Conservation (phyloP, 306 rosid species). For the Cyamopsis tetragonoloba region DNA sequence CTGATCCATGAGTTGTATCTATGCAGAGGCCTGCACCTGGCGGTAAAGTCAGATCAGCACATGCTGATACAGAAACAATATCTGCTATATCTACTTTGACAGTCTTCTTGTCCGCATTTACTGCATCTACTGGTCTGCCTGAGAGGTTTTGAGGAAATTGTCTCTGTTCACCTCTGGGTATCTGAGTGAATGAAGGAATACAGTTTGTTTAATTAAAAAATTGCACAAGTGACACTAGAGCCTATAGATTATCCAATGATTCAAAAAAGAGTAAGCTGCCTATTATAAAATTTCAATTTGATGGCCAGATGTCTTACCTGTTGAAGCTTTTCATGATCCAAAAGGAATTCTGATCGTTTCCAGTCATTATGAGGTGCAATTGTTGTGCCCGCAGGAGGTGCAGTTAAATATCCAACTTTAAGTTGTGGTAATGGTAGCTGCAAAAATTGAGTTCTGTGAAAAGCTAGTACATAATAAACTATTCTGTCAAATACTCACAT, state of each 20-base stretch:
- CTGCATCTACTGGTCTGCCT: slow-evolving; percentile 50
- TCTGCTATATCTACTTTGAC: slow-evolving; percentile 82
- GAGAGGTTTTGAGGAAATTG: slow-evolving; percentile 47
- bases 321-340: slow-evolving; percentile 87
- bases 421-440: slow-evolving; percentile 96
- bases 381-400: slow-evolving; percentile 77
- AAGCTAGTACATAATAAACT: slow-evolving; percentile 9
- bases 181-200: slow-evolving; percentile 35
- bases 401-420: slow-evolving; percentile 86
- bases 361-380: slow-evolving; percentile 93
- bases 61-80: slow-evolving; percentile 85
- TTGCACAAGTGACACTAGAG: slow-evolving; percentile 17
- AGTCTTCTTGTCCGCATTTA: slow-evolving; percentile 55
- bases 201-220: slow-evolving; percentile 1
- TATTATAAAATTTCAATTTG: slow-evolving; percentile 12
- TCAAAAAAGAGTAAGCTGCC: slow-evolving; percentile 6
- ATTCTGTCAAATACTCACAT: slow-evolving; percentile 17
- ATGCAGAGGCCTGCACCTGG: slow-evolving; percentile 98
- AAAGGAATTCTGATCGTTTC: slow-evolving; percentile 83
- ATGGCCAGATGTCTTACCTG: slow-evolving; percentile 49
- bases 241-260: neutral
- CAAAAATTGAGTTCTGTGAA: slow-evolving; percentile 33
- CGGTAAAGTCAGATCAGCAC: slow-evolving; percentile 94
- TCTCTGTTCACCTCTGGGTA: slow-evolving; percentile 55
- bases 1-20: slow-evolving; percentile 70